Percentiles rank a stretch among this genome's conserved stretches.
These are phyloP conservation scores for Boletus patriciae DNA, from an alignment of 768 basidiomycete genomes.

Conservation along the genomic window DNA sequence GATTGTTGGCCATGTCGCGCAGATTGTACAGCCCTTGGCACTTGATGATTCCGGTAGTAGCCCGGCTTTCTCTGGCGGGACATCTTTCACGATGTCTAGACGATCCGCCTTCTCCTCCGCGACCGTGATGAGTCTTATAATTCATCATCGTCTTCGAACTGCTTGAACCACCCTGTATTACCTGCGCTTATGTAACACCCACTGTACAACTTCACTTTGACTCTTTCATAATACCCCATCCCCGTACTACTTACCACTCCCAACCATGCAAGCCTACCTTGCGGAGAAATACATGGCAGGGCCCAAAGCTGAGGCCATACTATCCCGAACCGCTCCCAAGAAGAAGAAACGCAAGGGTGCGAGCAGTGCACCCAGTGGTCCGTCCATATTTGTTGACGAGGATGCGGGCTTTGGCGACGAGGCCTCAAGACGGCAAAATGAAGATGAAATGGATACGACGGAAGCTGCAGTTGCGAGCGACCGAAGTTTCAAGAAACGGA, in stretches of 20 bases:
- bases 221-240: too few species aligned
- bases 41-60: too few species aligned
- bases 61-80: too few species aligned
- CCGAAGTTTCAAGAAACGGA: constrained; percentile 77
- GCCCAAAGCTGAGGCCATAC: constrained; percentile 92
- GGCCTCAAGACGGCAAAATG: constrained; percentile 46
- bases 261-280: constrained; percentile 72
- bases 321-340: constrained; percentile 58
- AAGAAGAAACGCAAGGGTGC: constrained; percentile 68
- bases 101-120: too few species aligned
- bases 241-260: too few species aligned
- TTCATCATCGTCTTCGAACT: background rate
- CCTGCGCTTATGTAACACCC: too few species aligned
- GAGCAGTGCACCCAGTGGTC: constrained; percentile 21
- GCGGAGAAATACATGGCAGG: constrained; percentile 96
- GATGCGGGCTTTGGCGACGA: constrained; percentile 67
- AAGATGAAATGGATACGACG: constrained; percentile 50
- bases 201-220: too few species aligned
- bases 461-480: constrained; percentile 75
- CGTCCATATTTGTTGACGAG: constrained; percentile 57
- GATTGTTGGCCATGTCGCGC: background rate
- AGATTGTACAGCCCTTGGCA: background rate
- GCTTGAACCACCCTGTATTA: too few species aligned
- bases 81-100: background rate
- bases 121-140: background rate